Conservation (phyloP, 1,284 basidiomycete species). For the Porodaedalea pini region DNA sequence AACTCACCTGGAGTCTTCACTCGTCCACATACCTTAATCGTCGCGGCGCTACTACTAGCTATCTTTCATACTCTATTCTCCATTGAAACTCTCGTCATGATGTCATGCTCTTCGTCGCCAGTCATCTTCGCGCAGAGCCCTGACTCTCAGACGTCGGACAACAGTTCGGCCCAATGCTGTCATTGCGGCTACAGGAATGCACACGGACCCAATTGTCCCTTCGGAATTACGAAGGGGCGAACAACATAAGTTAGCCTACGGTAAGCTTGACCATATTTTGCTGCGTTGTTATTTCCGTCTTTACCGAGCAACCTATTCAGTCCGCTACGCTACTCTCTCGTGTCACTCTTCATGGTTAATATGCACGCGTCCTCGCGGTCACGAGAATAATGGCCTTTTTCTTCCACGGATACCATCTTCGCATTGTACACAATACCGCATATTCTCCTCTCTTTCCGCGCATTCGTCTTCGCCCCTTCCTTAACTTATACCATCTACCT, state of each 20-base stretch:
- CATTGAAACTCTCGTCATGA: not conserved
- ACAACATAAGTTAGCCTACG: not conserved
- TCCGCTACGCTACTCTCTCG: too few species aligned
- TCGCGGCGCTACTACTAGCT: too few species aligned
- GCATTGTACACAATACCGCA: not conserved
- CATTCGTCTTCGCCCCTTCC: not conserved
- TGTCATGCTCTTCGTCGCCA: not conserved
- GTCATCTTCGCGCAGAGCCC: not conserved
- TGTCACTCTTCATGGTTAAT: too few species aligned
- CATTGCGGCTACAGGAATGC: constrained; percentile 68
- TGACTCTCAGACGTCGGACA: constrained; percentile 21
- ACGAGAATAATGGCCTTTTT: too few species aligned
- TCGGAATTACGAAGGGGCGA: constrained; percentile 34
- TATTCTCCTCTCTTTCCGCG: too few species aligned
- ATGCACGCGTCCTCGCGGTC: too few species aligned
- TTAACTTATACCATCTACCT: not conserved
- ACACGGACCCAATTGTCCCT: constrained; percentile 64
- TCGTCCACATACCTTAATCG: too few species aligned
- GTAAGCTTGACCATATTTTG: too few species aligned
- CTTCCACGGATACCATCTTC: too few species aligned
- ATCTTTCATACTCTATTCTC: not conserved
- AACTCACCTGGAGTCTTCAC: too few species aligned
- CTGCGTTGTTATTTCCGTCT: too few species aligned
- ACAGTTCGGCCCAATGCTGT: constrained; percentile 66
- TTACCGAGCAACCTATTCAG: too few species aligned